Evolutionary conservation across 768 basidiomycete genomes (phyloP).

Genomic region (Mycena leptocephala): DNA sequence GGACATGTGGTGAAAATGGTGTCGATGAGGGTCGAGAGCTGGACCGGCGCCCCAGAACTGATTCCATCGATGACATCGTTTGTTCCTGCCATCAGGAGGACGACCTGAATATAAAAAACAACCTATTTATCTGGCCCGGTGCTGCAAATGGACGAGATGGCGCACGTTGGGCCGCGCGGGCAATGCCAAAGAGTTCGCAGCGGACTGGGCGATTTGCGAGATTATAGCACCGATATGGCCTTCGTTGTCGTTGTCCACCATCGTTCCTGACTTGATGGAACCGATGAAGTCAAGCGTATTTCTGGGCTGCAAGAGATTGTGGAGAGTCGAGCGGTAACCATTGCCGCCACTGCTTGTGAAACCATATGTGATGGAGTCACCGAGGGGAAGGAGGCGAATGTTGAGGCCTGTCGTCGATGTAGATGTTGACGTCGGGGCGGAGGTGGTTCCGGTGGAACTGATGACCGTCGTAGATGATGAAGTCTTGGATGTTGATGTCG

Average conservation of each 20-base stretch:
- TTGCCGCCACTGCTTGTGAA: slow-evolving; percentile 34
- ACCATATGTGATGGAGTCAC: slow-evolving; percentile 28
- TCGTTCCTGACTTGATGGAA: slow-evolving; percentile 29
- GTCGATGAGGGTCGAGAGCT: slow-evolving; percentile 23
- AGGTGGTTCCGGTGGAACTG: background rate
- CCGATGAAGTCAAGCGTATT: slow-evolving; percentile 36
- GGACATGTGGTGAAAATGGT: slow-evolving; percentile 20
- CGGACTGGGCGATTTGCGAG: slow-evolving; percentile 24
- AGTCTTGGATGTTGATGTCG: background rate
- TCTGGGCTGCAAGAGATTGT: slow-evolving; percentile 24
- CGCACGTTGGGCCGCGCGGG: slow-evolving; percentile 19
- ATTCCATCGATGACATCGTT: slow-evolving; percentile 26
- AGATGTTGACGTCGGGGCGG: slow-evolving; percentile 12
- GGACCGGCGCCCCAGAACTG: background rate
- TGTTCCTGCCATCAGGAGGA: slow-evolving; percentile 37
- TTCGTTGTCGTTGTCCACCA: slow-evolving; percentile 37
- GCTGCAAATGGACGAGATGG: too few species aligned
- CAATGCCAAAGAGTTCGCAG: slow-evolving; percentile 15
- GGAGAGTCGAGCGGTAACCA: slow-evolving; percentile 29
- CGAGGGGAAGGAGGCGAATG: slow-evolving; percentile 30
- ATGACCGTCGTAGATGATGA: background rate
- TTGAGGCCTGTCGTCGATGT: slow-evolving; percentile 14
- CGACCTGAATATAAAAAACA: slow-evolving; percentile 22
- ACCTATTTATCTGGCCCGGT: background rate
- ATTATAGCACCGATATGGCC: slow-evolving; percentile 31